phyloP scores from a whole-genome alignment of 2,329 filamentous ascomycete species.

The Arthroderma uncinatum region DNA sequence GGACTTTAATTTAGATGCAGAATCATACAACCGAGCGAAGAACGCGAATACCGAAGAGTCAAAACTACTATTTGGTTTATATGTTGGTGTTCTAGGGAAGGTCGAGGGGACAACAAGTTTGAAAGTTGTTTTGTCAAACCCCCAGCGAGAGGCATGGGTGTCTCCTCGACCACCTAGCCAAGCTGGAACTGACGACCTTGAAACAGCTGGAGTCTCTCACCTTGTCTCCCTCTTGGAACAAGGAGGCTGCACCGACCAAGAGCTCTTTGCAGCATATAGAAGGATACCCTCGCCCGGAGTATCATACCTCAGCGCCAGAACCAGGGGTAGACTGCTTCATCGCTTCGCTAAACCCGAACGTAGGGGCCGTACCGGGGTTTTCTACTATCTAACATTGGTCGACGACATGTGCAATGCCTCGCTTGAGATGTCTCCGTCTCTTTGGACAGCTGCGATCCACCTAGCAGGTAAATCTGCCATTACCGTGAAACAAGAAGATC shows the following conservation, averaged over 20 bases:
- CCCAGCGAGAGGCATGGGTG: conserved; percentile 12
- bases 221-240: conserved; percentile 36
- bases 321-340: conserved; percentile 55
- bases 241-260: conserved; percentile 36
- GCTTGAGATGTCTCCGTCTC: conserved; percentile 52
- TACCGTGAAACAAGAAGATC: conserved; percentile 46
- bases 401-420: conserved; percentile 70
- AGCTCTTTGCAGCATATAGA: conserved; percentile 44
- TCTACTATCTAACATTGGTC: conserved; percentile 68
- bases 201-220: conserved; percentile 27
- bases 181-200: conserved; percentile 18
- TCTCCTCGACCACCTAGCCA: not conserved
- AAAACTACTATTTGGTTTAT: conserved; percentile 12
- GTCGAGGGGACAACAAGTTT: conserved; percentile 13
- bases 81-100: conserved; percentile 12
- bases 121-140: conserved; percentile 15
- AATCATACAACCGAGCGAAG: not conserved
- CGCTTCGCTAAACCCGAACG: conserved; percentile 49
- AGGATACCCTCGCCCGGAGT: conserved; percentile 44
- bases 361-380: conserved; percentile 46
- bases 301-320: conserved; percentile 36
- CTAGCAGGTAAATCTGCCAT: conserved; percentile 64
- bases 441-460: conserved; percentile 79
- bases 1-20: not conserved
- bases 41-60: not conserved